Base-by-base conservation (phyloP, 371 early-diverging fungal genomes). In the Encephalitozoon intestinalis region DNA sequence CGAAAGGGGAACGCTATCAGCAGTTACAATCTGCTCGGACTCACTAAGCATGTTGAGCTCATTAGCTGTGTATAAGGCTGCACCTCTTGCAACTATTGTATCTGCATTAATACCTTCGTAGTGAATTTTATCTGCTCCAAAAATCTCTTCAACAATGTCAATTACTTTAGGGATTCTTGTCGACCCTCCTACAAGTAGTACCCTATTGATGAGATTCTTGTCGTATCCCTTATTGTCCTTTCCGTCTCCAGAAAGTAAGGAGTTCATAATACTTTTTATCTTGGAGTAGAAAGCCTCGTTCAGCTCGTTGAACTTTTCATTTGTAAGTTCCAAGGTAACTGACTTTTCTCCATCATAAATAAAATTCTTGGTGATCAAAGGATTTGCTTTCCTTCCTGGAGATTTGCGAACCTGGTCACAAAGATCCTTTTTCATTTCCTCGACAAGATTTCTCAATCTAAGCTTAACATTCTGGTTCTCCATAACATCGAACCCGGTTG, bases 91-190 rank as follows among this genome's bases (percentile, higher is more conserved):
- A 75, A 96, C 91, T 66, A 93, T 92, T 86, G 96, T 96, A 40
- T 78, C 76, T 0, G 81, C 73, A 65, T 75, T 64, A 0, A 72
- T 63, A 40, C 68, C 78, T 50, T 77, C 76, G 43, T 75, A 77
- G 12, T 44, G 46, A 31, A 71, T 73, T 11, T 73, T 77, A 26
- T 63, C 31, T n/a, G 67, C 78, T 18, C 93, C 94, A 88, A 97
- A 97, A 87, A 88, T 92, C 85, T 95, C 95, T 26, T 90, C 89
- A 77, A 98, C 89, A 78, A 96, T 89, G 87, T 93, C 90, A 86
- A 93, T 94, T 84, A 98, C 91, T 90, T 93, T 95, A 88, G 97
- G 97, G 86, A 98, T 97, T 90, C 97, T 95, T 76, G 96, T 95
- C 82, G 95, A 94, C 82, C 98, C 96, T 86, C 98, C 98, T 78